Evolutionary conservation across 495 filamentous ascomycete species (phyloP), one percentile per base, ranked within the genome.

Genomic region (Aspergillus taichungensis): DNA sequence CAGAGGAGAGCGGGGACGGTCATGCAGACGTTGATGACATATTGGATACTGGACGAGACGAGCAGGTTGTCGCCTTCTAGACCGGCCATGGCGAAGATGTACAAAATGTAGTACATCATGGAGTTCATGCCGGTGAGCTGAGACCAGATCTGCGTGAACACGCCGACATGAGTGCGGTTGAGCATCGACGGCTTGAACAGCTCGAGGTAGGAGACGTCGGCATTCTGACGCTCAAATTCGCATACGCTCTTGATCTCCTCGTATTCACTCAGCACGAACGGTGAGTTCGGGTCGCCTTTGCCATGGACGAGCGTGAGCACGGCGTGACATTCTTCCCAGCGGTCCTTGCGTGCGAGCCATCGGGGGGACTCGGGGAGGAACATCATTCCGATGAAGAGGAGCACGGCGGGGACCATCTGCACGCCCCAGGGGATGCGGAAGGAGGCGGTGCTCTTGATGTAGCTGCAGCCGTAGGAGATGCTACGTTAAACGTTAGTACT

Each of bases 71-170:
- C 69, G 29, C 71, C 70, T 1, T 68, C 71, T 0, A 83, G 63
- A 11, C 83, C 82, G 10, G 83, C 81, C 83, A 85, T 86, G 14
- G 78, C 76, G 51, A 85, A 86, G 50, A 86, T 72, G 39, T 87
- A 86, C 13, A 64, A 72, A 36, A 76, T 73, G 46, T 78, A 66
- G 53, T 78, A 77, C 78, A 88, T 87, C 84, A 89, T 89, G 9
- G 88, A 84, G 56, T 88, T 90, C 82, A 88, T 88, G 10, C 87
- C 87, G 0, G 84, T 86, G 13, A 91, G 68, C 55, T 92, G 87
- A 27, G 79, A 81, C 87, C 87, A 91, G 57, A 92, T 84, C 59
- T 90, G 87, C 0, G 80, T 85, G 53, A 87, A 87, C 36, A 90
- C 53, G 40, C 86, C 85, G 51, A 88, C 79, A 42, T 78, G 70